Conservation (phyloP, 495 filamentous ascomycete genomes). For the Neurospora terricola region DNA sequence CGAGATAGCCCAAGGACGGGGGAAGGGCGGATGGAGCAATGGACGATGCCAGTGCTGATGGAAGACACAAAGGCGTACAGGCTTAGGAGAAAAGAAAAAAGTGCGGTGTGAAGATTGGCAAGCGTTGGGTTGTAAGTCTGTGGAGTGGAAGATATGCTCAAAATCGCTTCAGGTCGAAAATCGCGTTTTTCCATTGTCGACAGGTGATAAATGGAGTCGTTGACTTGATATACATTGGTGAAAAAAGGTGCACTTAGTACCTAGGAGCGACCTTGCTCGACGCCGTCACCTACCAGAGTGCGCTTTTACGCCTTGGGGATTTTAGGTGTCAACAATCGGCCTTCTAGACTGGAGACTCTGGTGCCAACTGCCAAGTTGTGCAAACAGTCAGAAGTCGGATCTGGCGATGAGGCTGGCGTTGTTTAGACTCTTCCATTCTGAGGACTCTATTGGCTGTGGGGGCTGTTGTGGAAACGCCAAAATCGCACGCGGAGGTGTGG, state of each 20-base stretch:
- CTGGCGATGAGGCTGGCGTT: not conserved
- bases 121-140: not conserved
- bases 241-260: not conserved
- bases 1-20: conserved; percentile 3
- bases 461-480: not conserved
- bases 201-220: not conserved
- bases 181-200: not conserved
- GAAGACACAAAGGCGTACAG: not conserved
- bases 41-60: conserved; percentile 2
- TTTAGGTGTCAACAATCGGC: not conserved
- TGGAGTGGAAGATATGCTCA: not conserved
- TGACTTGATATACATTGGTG: not conserved
- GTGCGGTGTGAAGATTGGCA: conserved; percentile 1
- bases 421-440: not conserved
- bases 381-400: not conserved
- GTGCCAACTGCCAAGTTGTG: not conserved
- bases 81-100: not conserved
- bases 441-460: not conserved
- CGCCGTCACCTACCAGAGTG: not conserved
- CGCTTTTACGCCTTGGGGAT: not conserved
- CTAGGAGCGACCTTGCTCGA: not conserved
- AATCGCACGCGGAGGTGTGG: conserved; percentile 3
- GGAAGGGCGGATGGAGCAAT: conserved; percentile 1
- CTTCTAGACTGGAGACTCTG: not conserved
- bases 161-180: not conserved